Evolutionary conservation across 345 rosid genomes (phyloP).

Genomic region (Gossypium australe): DNA sequence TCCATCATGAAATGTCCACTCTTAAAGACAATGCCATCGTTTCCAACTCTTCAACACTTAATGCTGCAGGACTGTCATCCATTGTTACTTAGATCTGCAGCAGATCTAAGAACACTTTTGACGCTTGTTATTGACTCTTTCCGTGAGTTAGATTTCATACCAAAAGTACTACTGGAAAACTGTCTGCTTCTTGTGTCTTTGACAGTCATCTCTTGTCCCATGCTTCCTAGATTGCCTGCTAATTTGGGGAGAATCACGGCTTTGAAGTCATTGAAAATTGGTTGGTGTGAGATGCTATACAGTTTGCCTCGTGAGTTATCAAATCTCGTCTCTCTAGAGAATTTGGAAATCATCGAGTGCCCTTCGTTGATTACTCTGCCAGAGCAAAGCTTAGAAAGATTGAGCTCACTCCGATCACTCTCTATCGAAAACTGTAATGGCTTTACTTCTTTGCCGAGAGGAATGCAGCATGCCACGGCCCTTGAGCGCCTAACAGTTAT

Average conservation of each 20-base stretch:
- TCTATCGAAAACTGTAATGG: conserved; percentile 17
- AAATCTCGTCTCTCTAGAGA: conserved; percentile 6
- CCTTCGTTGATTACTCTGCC: neutral
- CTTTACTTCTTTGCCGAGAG: conserved; percentile 12
- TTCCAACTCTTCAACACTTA: conserved; percentile 19
- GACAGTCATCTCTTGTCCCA: conserved; percentile 16
- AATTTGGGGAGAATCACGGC: neutral
- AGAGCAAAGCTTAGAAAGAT: neutral
- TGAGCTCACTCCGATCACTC: neutral
- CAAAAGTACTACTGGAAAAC: neutral
- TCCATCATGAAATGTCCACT: conserved; percentile 18
- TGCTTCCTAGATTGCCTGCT: conserved; percentile 1
- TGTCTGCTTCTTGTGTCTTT: conserved; percentile 1
- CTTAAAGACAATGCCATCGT: conserved; percentile 13
- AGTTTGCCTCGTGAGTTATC: neutral
- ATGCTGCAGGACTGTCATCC: conserved; percentile 10
- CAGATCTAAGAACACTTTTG: conserved; percentile 11
- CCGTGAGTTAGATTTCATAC: neutral
- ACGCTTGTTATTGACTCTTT: conserved; percentile 16
- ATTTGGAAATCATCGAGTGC: conserved; percentile 4
- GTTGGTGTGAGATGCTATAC: neutral
- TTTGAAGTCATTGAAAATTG: conserved; percentile 10
- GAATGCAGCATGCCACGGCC: conserved; percentile 9
- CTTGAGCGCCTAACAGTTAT: conserved; percentile 22
- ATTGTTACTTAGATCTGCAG: conserved; percentile 9